Percentiles rank a stretch among this genome's conserved stretches.
Evolutionary conservation across 768 basidiomycete genomes (phyloP).

Genomic region (Lactarius hatsudake): DNA sequence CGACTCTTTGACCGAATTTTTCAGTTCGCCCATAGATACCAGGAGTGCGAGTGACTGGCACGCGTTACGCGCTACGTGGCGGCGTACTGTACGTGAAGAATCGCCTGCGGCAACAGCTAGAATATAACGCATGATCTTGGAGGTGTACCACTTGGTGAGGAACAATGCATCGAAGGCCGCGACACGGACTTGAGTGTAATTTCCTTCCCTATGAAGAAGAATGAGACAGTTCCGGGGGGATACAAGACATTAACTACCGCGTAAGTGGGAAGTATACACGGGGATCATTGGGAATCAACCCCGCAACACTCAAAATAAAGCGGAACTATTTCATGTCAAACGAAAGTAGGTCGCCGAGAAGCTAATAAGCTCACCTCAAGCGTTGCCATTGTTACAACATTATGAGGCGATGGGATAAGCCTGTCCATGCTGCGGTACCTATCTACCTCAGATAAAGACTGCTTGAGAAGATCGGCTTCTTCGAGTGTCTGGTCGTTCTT

Average conservation of each 20-base stretch:
- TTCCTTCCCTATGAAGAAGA: slow-evolving; percentile 69
- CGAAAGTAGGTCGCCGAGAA: not conserved
- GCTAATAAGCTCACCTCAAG: slow-evolving; percentile 60
- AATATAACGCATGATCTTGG: slow-evolving; percentile 82
- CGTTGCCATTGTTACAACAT: slow-evolving; percentile 86
- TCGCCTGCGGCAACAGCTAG: slow-evolving; percentile 85
- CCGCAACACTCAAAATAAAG: slow-evolving; percentile 70
- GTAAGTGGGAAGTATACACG: slow-evolving; percentile 84
- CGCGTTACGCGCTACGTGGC: slow-evolving; percentile 83
- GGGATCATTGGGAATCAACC: slow-evolving; percentile 73
- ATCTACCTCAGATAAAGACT: slow-evolving; percentile 78
- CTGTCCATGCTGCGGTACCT: slow-evolving; percentile 94
- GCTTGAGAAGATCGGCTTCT: slow-evolving; percentile 66
- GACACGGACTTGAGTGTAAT: slow-evolving; percentile 86
- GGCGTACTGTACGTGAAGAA: slow-evolving; percentile 73
- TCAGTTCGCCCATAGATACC: slow-evolving; percentile 90
- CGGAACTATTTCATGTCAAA: slow-evolving; percentile 57
- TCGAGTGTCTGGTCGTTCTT: slow-evolving; percentile 64
- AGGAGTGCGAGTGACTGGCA: slow-evolving; percentile 85
- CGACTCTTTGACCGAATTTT: slow-evolving; percentile 64
- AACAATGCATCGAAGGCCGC: slow-evolving; percentile 94
- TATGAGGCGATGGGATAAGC: slow-evolving; percentile 90
- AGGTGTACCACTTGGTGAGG: slow-evolving; percentile 83
- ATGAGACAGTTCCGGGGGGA: not conserved
- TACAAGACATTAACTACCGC: slow-evolving; percentile 49